These are phyloP conservation scores for Blastobotrys muscicola DNA, from an alignment of 805 yeast genomes.

Conservation along the genomic window DNA sequence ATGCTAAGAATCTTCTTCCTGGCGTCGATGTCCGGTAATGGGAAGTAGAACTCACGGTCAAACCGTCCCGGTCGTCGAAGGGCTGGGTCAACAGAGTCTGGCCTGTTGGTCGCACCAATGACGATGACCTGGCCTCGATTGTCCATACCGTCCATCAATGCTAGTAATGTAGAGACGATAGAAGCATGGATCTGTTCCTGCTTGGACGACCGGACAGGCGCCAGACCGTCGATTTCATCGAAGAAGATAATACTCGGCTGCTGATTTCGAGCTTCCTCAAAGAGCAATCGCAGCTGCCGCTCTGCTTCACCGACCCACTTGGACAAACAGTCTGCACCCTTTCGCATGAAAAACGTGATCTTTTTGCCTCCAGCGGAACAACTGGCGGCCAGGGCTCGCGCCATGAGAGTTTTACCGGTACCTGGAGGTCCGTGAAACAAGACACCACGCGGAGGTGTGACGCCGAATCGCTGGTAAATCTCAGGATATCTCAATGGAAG, in stretches of 20 bases:
- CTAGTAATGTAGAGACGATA: conserved; percentile 88
- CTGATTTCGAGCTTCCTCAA: conserved; percentile 92
- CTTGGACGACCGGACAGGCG: conserved; percentile 94
- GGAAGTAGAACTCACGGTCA: conserved; percentile 93
- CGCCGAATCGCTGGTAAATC: conserved; percentile 75
- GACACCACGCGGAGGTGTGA: conserved; percentile 96
- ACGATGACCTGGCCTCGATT: conserved; percentile 97
- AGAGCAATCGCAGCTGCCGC: conserved; percentile 77
- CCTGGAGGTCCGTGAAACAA: conserved; percentile 99
- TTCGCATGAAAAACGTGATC: conserved; percentile 94
- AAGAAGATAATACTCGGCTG: conserved; percentile 95
- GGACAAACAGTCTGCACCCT: conserved; percentile 94
- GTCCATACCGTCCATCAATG: conserved; percentile 99
- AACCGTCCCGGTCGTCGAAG: conserved; percentile 94
- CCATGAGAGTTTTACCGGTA: conserved; percentile 97
- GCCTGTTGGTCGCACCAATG: conserved; percentile 96
- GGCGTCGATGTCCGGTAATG: conserved; percentile 76
- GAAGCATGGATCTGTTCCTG: conserved; percentile 98
- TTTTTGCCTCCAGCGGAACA: conserved; percentile 78
- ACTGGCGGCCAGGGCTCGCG: conserved; percentile 92
- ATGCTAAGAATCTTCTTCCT: conserved; percentile 71
- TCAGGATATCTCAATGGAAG: conserved; percentile 90
- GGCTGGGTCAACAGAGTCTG: conserved; percentile 98
- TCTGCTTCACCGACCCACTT: conserved; percentile 99
- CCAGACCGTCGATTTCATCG: conserved; percentile 96